A percentile compares a stretch with the other conserved stretches of the same genome.
phyloP scores from a whole-genome alignment of 1,139 yeast species.

The Yamadazyma epiphylla region DNA sequence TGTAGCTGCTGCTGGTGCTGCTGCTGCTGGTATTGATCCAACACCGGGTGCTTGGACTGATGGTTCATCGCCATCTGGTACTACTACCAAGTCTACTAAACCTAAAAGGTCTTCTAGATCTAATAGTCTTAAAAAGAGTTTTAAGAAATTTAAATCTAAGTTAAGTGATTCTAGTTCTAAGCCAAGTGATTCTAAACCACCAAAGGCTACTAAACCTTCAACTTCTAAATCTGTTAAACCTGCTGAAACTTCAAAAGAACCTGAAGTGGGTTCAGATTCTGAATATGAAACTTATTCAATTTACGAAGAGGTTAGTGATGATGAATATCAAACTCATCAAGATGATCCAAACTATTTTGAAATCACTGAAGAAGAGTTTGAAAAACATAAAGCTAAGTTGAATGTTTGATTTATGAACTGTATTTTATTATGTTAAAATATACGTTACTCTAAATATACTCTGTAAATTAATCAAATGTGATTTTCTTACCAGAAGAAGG shows the following conservation, averaged over 20 bases:
- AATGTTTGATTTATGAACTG: conserved; percentile 2
- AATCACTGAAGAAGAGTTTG: conserved; percentile 35
- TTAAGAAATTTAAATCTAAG: conserved; percentile 9
- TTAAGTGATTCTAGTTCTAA: neutral
- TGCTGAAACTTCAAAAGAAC: conserved; percentile 10
- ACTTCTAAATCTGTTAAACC: conserved; percentile 8
- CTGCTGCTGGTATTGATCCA: conserved; percentile 8
- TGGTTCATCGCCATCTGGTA: conserved; percentile 5
- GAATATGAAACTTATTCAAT: conserved; percentile 38
- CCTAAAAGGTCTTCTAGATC: conserved; percentile 5
- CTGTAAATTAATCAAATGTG: conserved; percentile 54
- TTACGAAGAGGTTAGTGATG: conserved; percentile 50
- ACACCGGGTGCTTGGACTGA: conserved; percentile 9
- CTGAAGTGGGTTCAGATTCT: conserved; percentile 15
- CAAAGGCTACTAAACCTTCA: conserved; percentile 6
- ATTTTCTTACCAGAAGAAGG: conserved; percentile 87
- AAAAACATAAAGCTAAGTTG: conserved; percentile 17
- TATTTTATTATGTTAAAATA: conserved; percentile 1
- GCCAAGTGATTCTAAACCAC: conserved; percentile 3
- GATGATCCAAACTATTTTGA: conserved; percentile 50
- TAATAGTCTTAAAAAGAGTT: conserved; percentile 10
- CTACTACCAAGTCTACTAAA: conserved; percentile 2
- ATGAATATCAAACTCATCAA: conserved; percentile 42
- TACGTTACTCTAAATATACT: conserved; percentile 2
- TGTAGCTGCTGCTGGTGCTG: conserved; percentile 10